Base-by-base conservation (phyloP, 768 basidiomycete species). In the Xerocomellus intermedius region DNA sequence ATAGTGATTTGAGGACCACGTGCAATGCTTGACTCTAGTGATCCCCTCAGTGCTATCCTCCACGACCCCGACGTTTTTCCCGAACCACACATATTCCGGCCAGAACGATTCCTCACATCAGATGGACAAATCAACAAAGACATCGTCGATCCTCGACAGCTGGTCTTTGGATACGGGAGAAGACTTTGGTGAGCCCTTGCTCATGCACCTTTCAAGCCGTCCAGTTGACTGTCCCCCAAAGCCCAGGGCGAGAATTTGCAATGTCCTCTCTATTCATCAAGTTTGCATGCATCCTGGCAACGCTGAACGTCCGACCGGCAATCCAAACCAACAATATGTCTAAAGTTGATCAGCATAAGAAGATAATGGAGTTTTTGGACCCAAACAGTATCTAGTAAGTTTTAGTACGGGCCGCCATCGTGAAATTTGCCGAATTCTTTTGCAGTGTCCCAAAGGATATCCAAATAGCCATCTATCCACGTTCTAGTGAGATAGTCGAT, bases 81-180 rank as follows among this genome's bases (percentile, higher is more conserved):
- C 0, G 75, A 84, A 42, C 82, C 83, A 1, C 80, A 85, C 50
- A 56, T 46, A n/a, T 84, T 85, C 63, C 68, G 79, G 37, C 82
- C 82, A 7, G 75, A 79, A 58, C 70, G 83, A n/a, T 85, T 46
- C 26, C 43, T 52, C 43, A 52, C 43, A 16, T 13, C 43, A 38
- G 51, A 52, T 30, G 35, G 51, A 17, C 51, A 52, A 38, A 52
- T 52, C 35, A 52, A 45, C 35, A 45, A 38, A 19, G 43, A 52
- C 8, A 19, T 52, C 16, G 22, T 46, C 32, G 51, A 52, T 38
- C 51, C 51, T 47, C 35, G 51, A 21, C 43, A 52, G 3, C 39
- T 46, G 6, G 43, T 52, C 26, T 52, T 52, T 30, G 51, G 51
- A 46, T 52, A 52, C 26, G 51, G 43, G 36, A 52, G 51, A 38